Conservation (phyloP, 2,329 filamentous ascomycete genomes). For the Calonectria fujianensis region DNA sequence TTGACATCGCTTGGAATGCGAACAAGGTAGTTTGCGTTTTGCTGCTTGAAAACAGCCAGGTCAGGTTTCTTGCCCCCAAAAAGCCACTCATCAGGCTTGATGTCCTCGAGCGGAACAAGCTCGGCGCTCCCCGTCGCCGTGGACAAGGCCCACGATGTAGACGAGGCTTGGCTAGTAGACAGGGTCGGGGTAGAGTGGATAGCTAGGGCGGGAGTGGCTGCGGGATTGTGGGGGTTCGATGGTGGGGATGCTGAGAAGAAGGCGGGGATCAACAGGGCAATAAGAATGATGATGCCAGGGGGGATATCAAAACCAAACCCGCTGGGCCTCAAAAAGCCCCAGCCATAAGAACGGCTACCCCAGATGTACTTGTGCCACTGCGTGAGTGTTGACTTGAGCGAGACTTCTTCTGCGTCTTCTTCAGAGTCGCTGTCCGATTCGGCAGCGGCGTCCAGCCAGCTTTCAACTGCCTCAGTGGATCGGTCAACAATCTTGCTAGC, state of each 20-base stretch:
- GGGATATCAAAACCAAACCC: slow-evolving; percentile 48
- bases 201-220: slow-evolving; percentile 51
- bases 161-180: slow-evolving; percentile 46
- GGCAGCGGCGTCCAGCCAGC: slow-evolving; percentile 27
- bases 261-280: slow-evolving; percentile 51
- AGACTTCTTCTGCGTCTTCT: slow-evolving; percentile 36
- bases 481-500: slow-evolving; percentile 56
- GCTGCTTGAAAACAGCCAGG: slow-evolving; percentile 60
- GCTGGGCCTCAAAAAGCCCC: slow-evolving; percentile 45
- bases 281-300: slow-evolving; percentile 50
- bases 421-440: slow-evolving; percentile 38
- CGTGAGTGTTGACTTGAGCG: slow-evolving; percentile 41
- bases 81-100: slow-evolving; percentile 58
- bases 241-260: slow-evolving; percentile 56
- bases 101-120: slow-evolving; percentile 57
- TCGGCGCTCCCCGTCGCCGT: slow-evolving; percentile 51
- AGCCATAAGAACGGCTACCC: slow-evolving; percentile 32
- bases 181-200: slow-evolving; percentile 48
- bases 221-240: slow-evolving; percentile 52
- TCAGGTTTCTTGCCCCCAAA: slow-evolving; percentile 59
- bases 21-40: slow-evolving; percentile 70
- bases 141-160: slow-evolving; percentile 41
- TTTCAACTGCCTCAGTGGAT: slow-evolving; percentile 31
- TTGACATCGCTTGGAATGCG: slow-evolving; percentile 70
- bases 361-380: slow-evolving; percentile 45